Evolutionary conservation across 164 flowering plant species (phyloP), one percentile per base, ranked within the genome.

Genomic region (Cinnamomum chago): DNA sequence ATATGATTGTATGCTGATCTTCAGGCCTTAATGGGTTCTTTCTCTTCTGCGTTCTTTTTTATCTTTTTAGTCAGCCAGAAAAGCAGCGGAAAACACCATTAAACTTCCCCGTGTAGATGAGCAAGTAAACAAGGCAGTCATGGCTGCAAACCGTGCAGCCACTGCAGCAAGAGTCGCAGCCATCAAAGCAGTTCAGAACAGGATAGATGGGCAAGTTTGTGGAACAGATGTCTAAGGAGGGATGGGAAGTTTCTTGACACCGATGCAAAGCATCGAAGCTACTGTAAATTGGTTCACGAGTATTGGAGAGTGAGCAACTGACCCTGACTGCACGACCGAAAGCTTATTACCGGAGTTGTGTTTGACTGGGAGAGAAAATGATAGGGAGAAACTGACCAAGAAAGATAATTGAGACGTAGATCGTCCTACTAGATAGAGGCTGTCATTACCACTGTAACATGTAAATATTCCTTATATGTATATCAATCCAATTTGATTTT

Each of bases 91-190:
- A 78, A 90, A 82, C 73, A 95, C 99, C 1, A 83, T 89, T 72
- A 81, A 79, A 73, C 82, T 90, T 22, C 82, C 81, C 7, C 81
- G 85, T 68, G 91, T 90, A 23, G 98, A 95, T 67, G 99, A 93
- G 18, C 89, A 85, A 76, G 98, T 95, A 22, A 88, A 85, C 85
- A 89, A 86, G 84, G 92, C 91, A 0, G 92, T 90, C 40, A 65
- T 75, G 74, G 93, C 91, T 65, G 96, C 99, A 35, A 95, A 93
- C 65, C 82, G 89, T 75, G 97, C 98, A 24, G 99, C 99, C 70
- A 93, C 90, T 73, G 97, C 98, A 33, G 98, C 97, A 24, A 85
- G 98, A 84, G 98, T 95, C 68, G 97, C 98, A 58, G 98, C 98
- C 24, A 81, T 93, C 65, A 92, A 87, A 85, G 99, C 99, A 62